phyloP scores from a whole-genome alignment of 345 rosid species.

The Erodium maritimum region DNA sequence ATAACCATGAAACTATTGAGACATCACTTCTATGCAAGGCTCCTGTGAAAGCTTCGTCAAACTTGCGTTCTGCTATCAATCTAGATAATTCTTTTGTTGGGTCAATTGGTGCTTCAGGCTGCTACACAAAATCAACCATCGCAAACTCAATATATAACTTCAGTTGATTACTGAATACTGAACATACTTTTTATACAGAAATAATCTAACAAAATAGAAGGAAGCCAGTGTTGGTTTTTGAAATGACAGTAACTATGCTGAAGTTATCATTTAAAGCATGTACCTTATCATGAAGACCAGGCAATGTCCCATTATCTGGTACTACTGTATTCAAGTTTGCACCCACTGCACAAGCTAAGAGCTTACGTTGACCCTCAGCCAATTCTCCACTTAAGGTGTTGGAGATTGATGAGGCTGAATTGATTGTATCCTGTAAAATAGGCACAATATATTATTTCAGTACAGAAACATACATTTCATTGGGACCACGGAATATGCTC shows the following conservation, averaged over 20 bases:
- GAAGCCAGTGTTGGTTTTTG: neutral
- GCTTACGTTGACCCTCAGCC: constrained; percentile 51
- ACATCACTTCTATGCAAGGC: constrained; percentile 67
- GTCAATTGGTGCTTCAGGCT: constrained; percentile 49
- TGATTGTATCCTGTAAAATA: constrained; percentile 45
- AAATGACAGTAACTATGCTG: neutral
- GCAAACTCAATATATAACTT: neutral
- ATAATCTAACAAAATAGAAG: neutral
- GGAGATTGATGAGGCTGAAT: constrained; percentile 48
- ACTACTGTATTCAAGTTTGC: constrained; percentile 40
- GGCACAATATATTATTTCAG: neutral
- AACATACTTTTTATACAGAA: neutral
- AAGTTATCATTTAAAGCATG: constrained; percentile 3
- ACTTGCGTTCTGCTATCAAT: constrained; percentile 46
- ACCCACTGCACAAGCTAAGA: constrained; percentile 50
- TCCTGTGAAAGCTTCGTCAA: constrained; percentile 48
- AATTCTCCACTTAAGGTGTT: constrained; percentile 51
- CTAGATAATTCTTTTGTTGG: constrained; percentile 51
- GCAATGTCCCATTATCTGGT: constrained; percentile 49
- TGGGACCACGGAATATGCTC: neutral
- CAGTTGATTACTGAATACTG: neutral
- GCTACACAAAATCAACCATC: neutral
- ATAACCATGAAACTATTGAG: constrained; percentile 62
- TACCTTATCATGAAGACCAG: constrained; percentile 43
- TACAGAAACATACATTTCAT: neutral